phyloP scores from a whole-genome alignment of 2,329 filamentous ascomycete species.

The Pseudogymnoascus sp. region DNA sequence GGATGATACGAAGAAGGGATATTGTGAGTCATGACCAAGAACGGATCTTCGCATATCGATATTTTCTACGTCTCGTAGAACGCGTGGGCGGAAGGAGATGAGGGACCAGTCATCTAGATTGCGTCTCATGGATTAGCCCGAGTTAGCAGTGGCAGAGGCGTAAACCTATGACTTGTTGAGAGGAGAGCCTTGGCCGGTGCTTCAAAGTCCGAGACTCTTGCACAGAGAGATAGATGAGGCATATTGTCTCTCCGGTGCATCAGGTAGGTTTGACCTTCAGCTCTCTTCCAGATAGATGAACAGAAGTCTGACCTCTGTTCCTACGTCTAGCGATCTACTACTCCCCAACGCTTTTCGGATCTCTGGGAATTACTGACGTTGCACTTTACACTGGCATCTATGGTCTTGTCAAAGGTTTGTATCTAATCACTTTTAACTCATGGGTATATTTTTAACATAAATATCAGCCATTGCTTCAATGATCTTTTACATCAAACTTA shows the following conservation, averaged over 20 bases:
- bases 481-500: constrained; percentile 35
- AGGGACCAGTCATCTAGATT: not conserved
- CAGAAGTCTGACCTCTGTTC: not conserved
- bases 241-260: constrained; percentile 31
- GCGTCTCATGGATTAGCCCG: not conserved
- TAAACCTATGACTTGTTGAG: not conserved
- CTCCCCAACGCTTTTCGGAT: constrained; percentile 35
- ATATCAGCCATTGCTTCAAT: constrained; percentile 32
- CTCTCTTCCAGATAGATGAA: not conserved
- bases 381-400: constrained; percentile 45
- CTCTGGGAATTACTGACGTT: constrained; percentile 39
- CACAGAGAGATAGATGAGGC: not conserved
- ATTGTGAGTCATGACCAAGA: not conserved
- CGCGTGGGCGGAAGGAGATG: not conserved
- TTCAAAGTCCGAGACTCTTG: not conserved
- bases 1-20: not conserved
- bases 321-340: constrained; percentile 39
- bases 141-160: not conserved
- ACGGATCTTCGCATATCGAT: not conserved
- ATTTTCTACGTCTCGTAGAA: not conserved
- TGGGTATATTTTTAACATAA: not conserved
- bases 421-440: not conserved
- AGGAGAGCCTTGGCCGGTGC: not conserved
- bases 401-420: constrained; percentile 34
- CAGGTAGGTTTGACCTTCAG: constrained; percentile 13